A percentile compares a stretch with the other conserved stretches of the same genome.
These are phyloP conservation scores for Phaffia tasmanica DNA, from an alignment of 768 basidiomycete species.

Conservation along the genomic window DNA sequence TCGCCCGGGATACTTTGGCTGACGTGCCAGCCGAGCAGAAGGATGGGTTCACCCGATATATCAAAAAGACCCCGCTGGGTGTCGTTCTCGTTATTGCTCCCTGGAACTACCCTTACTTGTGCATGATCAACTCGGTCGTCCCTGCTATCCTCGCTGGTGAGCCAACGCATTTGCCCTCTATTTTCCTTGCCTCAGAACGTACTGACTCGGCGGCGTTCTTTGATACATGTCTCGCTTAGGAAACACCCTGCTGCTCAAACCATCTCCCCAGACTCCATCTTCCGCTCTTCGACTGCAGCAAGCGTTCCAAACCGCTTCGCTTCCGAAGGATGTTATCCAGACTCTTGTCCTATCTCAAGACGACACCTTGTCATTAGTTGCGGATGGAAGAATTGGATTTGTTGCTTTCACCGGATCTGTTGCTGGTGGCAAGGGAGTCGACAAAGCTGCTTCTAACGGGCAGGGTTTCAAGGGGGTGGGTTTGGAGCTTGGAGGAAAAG, in stretches of 20 bases:
- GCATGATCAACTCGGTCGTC: slow-evolving; percentile 79
- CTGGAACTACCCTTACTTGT: slow-evolving; percentile 89
- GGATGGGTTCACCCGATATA: slow-evolving; percentile 72
- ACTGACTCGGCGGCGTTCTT: neutral
- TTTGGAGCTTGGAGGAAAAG: slow-evolving; percentile 93
- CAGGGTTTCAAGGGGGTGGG: slow-evolving; percentile 73
- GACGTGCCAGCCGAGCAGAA: slow-evolving; percentile 65
- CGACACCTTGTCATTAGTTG: slow-evolving; percentile 51
- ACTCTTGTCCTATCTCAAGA: slow-evolving; percentile 33
- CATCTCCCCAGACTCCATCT: slow-evolving; percentile 89
- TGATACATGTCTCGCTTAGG: slow-evolving; percentile 39
- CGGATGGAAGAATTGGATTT: slow-evolving; percentile 61
- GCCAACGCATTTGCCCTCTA: neutral
- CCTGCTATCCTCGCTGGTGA: slow-evolving; percentile 66
- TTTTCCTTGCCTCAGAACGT: neutral
- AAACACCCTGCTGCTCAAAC: slow-evolving; percentile 83
- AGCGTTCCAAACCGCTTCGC: slow-evolving; percentile 62
- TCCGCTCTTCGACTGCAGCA: slow-evolving; percentile 67
- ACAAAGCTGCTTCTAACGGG: slow-evolving; percentile 54
- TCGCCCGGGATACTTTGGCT: slow-evolving; percentile 60
- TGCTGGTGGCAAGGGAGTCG: slow-evolving; percentile 59
- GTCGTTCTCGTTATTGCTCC: slow-evolving; percentile 79
- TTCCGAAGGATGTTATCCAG: slow-evolving; percentile 57
- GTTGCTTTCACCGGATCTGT: slow-evolving; percentile 89
- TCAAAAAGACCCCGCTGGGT: slow-evolving; percentile 72